Evolutionary conservation across 73 alveolate species (phyloP), one percentile per base, ranked within the genome.

Genomic region (Effrenium voratum): DNA sequence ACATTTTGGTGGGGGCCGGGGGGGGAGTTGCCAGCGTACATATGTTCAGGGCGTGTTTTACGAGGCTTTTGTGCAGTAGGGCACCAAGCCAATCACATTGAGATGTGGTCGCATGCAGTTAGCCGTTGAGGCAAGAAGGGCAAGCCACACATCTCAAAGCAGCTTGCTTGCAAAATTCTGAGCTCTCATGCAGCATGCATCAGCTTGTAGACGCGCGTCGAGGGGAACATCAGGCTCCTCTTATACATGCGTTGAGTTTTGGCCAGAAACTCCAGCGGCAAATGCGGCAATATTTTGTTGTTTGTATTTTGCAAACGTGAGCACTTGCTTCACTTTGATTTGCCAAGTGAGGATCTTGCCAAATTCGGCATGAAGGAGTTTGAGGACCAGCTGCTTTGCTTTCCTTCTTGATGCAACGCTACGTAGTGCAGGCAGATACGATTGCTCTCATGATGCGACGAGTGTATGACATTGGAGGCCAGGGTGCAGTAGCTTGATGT

Each of bases 391-490:
- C 15, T 12, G 8, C 34, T 3, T 60, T 8, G 75, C 40, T 60
- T 60, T 36, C 40, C 82, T 79, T 43, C 30, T 8, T 34, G 90
- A 22, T 10, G 90, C 15, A 6, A 32, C 40, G 38, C 45, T 34
- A 30, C 90, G 1, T 38, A 12, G 32, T 36, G 28, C 83, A 86
- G 94, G 94, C 94, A 6, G 99, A 99, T 98, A 99, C 99, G 24
- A 99, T 99, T 40, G 99, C 99, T 36, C 99, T 99, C 88, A 93
- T 99, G 99, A 99, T 99, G 85, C 99, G 99, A 99, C 99, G 99
- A 99, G 99, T 99, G 46, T 99, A 99, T 81, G 99, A 99, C 99
- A 99, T 99, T 88, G 99, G 77, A 90, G 97, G 97, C 49, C 36
- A 6, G 55, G 45, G 16, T 41, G 32, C 16, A 57, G 28, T 22